phyloP scores from a whole-genome alignment of 2,329 filamentous ascomycete genomes.

The Amauroascus verrucosus region DNA sequence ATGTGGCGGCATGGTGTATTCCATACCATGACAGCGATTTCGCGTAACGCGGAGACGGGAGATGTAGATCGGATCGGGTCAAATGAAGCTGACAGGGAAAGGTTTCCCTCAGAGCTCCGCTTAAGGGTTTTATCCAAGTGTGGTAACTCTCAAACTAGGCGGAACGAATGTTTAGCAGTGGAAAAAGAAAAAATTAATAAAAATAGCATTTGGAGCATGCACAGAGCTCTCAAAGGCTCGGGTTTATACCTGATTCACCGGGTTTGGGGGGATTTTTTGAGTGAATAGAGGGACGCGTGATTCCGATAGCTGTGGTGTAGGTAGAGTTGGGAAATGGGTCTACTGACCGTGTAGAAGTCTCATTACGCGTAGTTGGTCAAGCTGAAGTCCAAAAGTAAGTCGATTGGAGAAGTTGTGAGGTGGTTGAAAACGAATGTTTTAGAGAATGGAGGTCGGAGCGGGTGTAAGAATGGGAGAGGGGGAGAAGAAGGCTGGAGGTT shows the following conservation, averaged over 20 bases:
- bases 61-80: neutral
- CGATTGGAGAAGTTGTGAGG: neutral
- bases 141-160: neutral
- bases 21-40: neutral
- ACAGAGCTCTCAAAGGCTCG: neutral
- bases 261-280: neutral
- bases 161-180: neutral
- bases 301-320: neutral
- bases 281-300: neutral
- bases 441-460: neutral
- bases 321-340: neutral
- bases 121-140: no score
- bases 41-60: neutral
- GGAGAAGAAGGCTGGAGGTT: slow-evolving; percentile 1
- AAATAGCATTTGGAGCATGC: no score
- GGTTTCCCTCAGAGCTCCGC: neutral
- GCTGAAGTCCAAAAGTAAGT: neutral
- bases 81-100: neutral
- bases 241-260: neutral
- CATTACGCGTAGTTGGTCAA: slow-evolving; percentile 5
- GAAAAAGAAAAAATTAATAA: no score
- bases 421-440: neutral
- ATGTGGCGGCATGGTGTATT: neutral
- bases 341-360: neutral
- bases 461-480: neutral